Base-by-base conservation (phyloP, 331 rosid genomes). In the Acacia concinna region DNA sequence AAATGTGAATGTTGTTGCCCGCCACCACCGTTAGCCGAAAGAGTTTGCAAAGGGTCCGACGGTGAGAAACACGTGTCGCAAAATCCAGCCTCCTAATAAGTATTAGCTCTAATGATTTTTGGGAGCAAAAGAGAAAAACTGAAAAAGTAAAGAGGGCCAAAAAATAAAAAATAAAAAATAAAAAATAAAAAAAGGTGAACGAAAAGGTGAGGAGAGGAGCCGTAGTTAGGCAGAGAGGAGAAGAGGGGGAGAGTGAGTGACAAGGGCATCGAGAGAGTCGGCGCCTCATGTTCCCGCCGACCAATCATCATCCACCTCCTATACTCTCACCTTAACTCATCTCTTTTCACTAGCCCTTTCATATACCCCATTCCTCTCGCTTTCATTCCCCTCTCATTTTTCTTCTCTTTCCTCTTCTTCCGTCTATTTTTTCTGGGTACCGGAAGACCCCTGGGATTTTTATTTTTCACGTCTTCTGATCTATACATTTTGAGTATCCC, bases 211-310 rank as follows among this genome's bases (percentile, higher is more conserved):
- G 27, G 12, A 8, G 15, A 37, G 27, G 12, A 8, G 23, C 34
- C 15, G 62, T 30, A 30, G 75, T 17, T 47, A 8, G 75, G 75
- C 18, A 35, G 62, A 4, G 75, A 43, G 57, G 35, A 30, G n/a
- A 30, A 11, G 31, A 2, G 46, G 46, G 32, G 12, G 23, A n/a
- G n/a, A n/a, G 67, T 7, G 34, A 73, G 52, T 35, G 37, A 73
- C 66, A 73, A 37, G 35, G 67, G 68, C 1, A 54, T 37, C 27
- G 18, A 74, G 25, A 56, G 37, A 38, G 78, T 74, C 78, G 78
- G 78, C 68, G 78, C 78, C 68, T 4, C 8, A 23, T 74, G 68
- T 56, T 35, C 78, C 54, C 78, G 78, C 78, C 78, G 78, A 74
- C 78, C 78, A 74, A 13, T 74, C 38, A 37, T 56, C 9, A 21